Base-by-base conservation (phyloP, 108 stramenopile species). In the Skeletonema marinoi region DNA sequence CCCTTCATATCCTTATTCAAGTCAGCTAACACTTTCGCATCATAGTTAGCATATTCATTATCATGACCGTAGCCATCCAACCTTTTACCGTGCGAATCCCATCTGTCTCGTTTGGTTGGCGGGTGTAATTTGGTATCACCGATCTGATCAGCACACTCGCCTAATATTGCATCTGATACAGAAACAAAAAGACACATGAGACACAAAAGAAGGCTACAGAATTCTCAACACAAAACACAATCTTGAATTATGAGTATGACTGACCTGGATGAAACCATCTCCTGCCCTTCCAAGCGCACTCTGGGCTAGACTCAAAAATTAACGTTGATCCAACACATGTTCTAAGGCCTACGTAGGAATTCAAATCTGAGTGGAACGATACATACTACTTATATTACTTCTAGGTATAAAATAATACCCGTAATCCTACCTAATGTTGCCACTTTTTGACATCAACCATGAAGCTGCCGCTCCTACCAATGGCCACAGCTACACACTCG, bases 261-360 rank as follows among this genome's bases (percentile, higher is more conserved):
- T 50, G n/a, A 50, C 48, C 89, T 3, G 89, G 89, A 67, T 89
- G 86, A 35, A 38, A 80, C 77, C 82, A 88, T 60, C 71, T 29
- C 46, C 77, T 30, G 4, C 66, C n/a, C 13, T 76, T 66, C n/a
- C 51, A 54, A 1, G 88, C 51, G 31, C 89, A 90, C 13, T 78
- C 51, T 3, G 89, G 89, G 29, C 65, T 69, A 13, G 74, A 66
- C 61, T 90, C 89, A 65, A 85, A 83, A 3, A 75, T 70, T 11
- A 80, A 64, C 0, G 85, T 82, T 6, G 73, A 73, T 33, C n/a
- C n/a, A n/a, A n/a, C n/a, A n/a, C n/a, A n/a, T n/a, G n/a, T n/a
- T n/a, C n/a, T n/a, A n/a, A n/a, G n/a, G n/a, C n/a, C n/a, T n/a
- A n/a, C n/a, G n/a, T n/a, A n/a, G n/a, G n/a, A n/a, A n/a, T n/a